Evolutionary conservation across 257 asterid species (phyloP), one percentile per base, ranked within the genome.

Genomic region (Thymus quinquecostatus): DNA sequence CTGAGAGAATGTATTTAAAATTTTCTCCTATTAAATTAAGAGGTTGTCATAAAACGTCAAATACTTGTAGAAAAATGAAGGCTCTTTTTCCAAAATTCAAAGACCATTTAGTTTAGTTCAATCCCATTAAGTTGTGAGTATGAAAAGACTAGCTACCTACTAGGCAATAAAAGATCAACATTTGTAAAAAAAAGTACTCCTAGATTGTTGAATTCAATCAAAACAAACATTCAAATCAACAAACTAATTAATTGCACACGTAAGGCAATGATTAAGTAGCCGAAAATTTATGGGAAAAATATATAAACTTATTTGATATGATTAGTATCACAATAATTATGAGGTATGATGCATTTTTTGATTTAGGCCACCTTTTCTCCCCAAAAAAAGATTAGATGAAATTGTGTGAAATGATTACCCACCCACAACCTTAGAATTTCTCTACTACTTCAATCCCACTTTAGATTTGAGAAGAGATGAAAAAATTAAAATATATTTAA

Each of bases 191-290:
- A 38, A 68, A 72, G 66, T 69, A n/a, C n/a, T n/a, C n/a, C n/a
- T n/a, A 71, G 55, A 75, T 48, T 57, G 41, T 74, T 62, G 79
- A 74, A 78, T 68, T 75, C 72, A 69, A 77, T 71, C 71, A 77
- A 47, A 58, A 45, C 57, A 62, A 71, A 58, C 79, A 77, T 43
- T 58, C 60, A 74, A 83, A 67, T 49, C 40, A 73, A 74, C 50
- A 76, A 79, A 10, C 34, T 36, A 83, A 72, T 63, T 79, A 83
- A 72, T 63, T 79, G 82, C 86, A 80, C 86, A 81, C 84, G 89
- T 81, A 78, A 83, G 80, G 83, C 78, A 85, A 75, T 82, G 81
- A 71, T 79, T 79, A 38, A 32, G 71, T 50, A 66, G 55, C 67
- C 29, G n/a, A 66, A 59, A 32, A 45, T 50, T 69, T 51, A 60